Percentiles rank a stretch among this genome's conserved stretches.
phyloP scores from a whole-genome alignment of 2,329 filamentous ascomycete species.

The Phialophora tarda region DNA sequence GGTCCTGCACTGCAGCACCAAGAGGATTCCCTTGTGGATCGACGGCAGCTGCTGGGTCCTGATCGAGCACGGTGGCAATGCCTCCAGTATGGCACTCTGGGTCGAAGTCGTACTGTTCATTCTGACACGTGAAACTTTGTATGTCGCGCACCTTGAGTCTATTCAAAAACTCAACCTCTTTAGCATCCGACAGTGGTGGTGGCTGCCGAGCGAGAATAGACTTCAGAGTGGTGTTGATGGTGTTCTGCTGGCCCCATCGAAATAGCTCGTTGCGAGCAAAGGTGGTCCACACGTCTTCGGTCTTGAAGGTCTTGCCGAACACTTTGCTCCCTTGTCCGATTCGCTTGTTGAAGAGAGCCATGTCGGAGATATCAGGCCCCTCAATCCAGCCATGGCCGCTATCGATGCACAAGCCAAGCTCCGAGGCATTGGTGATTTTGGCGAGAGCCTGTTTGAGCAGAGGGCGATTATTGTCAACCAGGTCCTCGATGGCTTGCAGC shows the following conservation, averaged over 20 bases:
- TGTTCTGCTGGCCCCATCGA: constrained; percentile 39
- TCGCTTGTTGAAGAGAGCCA: constrained; percentile 54
- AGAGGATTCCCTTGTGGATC: neutral
- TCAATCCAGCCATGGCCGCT: constrained; percentile 70
- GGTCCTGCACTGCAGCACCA: neutral
- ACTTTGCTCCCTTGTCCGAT: constrained; percentile 48
- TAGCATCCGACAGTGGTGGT: neutral
- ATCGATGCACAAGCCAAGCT: constrained; percentile 71
- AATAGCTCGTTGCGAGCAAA: constrained; percentile 38
- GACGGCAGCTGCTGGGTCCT: neutral
- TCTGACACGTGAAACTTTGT: constrained; percentile 32
- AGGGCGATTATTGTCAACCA: constrained; percentile 57
- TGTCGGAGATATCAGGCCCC: constrained; percentile 63
- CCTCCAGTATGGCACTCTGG: constrained; percentile 29
- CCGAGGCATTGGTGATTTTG: constrained; percentile 60
- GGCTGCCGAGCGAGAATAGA: constrained; percentile 11
- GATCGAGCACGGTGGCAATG: neutral
- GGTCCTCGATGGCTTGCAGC: constrained; percentile 65
- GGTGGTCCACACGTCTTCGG: constrained; percentile 44
- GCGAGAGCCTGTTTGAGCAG: constrained; percentile 57
- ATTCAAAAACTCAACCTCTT: constrained; percentile 26
- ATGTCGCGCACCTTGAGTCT: constrained; percentile 30
- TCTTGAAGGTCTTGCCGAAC: constrained; percentile 52
- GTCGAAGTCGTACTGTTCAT: constrained; percentile 29
- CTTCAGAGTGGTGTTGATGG: constrained; percentile 37